Base-by-base conservation (phyloP, 192 early-diverging fungal species). In the Chytriomyces sp. region DNA sequence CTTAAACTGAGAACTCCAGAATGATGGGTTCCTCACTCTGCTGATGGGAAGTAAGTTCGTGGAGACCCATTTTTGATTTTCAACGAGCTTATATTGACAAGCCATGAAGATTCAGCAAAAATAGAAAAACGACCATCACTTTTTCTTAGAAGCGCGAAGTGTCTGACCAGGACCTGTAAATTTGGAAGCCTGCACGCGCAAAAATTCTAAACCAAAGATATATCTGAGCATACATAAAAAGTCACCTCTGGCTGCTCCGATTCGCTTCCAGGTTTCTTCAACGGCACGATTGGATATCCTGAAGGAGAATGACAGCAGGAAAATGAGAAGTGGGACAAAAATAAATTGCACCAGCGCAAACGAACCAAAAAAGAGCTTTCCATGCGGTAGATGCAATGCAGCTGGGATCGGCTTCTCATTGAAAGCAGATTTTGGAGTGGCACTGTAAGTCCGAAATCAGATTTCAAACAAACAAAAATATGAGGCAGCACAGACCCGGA, bases 311-410 rank as follows among this genome's bases (percentile, higher is more conserved):
- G 14, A 12, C 44, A 49, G 44, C 12, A 49, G 12, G 14, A 49
- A 22, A 49, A 19, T 49, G 44, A 2, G 2, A 2, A 49, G 44
- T 49, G 44, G n/a, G n/a, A n/a, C 44, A 49, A 49, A 49, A 49
- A 49, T 2, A 19, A 49, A 12, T n/a, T n/a, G n/a, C n/a, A n/a
- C n/a, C n/a, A n/a, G n/a, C n/a, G n/a, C 44, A 12, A 49, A 49
- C 59, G 2, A 58, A 81, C 85, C 96, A 84, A 98, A 97, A 77
- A 90, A 96, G 31, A 97, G 85, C 40, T 91, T 91, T 25, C 94
- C 94, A 53, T 92, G 78, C 1, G 96, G 93, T 64, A 98, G 65
- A 72, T 91, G 84, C 57, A 96, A 80, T 0, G 93, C 91, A 34
- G 90, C 90, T 1, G 91, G 90, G 12, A 32, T 7, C 7, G 33